phyloP scores from a whole-genome alignment of 2,329 filamentous ascomycete species.

The Aurifilum marmelostoma region DNA sequence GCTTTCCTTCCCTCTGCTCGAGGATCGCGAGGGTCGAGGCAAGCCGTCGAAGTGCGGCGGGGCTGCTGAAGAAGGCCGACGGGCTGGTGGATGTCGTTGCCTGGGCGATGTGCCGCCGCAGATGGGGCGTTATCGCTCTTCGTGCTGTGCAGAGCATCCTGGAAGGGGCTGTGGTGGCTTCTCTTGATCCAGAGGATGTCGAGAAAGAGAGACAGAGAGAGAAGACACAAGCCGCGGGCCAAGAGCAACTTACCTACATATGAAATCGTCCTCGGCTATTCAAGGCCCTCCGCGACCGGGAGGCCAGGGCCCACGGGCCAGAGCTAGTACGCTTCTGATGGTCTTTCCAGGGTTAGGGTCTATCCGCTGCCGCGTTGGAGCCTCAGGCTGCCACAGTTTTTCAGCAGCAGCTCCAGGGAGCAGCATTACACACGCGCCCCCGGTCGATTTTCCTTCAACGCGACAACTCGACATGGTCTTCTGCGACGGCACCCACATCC shows the following conservation, averaged over 20 bases:
- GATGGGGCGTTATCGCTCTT: slow-evolving; percentile 25
- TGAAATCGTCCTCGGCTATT: slow-evolving; percentile 27
- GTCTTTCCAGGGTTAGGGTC: background rate
- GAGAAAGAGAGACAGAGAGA: slow-evolving; percentile 7
- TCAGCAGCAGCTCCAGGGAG: slow-evolving; percentile 15
- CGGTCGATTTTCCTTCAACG: slow-evolving; percentile 28
- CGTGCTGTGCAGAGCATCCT: slow-evolving; percentile 29
- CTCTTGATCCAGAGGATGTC: slow-evolving; percentile 2
- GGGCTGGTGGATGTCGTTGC: slow-evolving; percentile 33
- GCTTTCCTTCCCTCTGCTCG: slow-evolving; percentile 88
- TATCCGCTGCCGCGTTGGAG: background rate
- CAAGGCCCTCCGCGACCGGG: slow-evolving; percentile 22
- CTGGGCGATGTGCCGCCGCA: slow-evolving; percentile 25
- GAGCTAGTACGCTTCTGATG: background rate
- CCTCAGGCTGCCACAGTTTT: slow-evolving; percentile 27
- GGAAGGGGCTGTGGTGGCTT: background rate
- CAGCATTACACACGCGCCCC: slow-evolving; percentile 10
- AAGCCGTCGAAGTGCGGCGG: slow-evolving; percentile 66
- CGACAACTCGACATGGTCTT: slow-evolving; percentile 29
- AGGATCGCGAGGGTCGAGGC: slow-evolving; percentile 89
- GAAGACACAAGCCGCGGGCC: background rate
- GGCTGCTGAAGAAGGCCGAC: slow-evolving; percentile 42
- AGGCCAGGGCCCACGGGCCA: background rate
- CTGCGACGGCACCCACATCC: slow-evolving; percentile 22
- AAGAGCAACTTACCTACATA: background rate